Conservation (phyloP, 805 yeast genomes). For the Starmerella gropengiesseri region DNA sequence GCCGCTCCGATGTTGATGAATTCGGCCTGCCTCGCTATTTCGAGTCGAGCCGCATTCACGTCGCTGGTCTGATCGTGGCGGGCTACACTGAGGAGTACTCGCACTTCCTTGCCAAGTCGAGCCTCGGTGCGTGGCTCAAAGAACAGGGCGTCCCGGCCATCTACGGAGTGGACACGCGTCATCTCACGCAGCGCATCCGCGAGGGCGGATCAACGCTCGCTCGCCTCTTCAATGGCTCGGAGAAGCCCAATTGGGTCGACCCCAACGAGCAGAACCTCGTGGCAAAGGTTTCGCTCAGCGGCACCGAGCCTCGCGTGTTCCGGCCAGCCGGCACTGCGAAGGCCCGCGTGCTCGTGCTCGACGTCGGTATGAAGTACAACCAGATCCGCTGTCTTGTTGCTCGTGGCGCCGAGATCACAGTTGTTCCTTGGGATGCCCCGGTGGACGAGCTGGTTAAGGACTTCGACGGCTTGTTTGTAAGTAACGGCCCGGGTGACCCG, state of each 20-base stretch:
- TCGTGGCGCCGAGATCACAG: slow-evolving; percentile 91
- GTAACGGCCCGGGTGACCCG: slow-evolving; percentile 98
- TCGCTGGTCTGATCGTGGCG: slow-evolving; percentile 94
- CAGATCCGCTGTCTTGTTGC: slow-evolving; percentile 93
- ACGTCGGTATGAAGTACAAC: slow-evolving; percentile 96
- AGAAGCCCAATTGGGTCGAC: slow-evolving; percentile 79
- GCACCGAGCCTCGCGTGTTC: slow-evolving; percentile 51
- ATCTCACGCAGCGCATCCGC: slow-evolving; percentile 85
- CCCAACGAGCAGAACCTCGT: slow-evolving; percentile 89
- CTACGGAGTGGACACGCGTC: slow-evolving; percentile 95
- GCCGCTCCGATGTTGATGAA: slow-evolving; percentile 67
- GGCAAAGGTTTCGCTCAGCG: slow-evolving; percentile 63
- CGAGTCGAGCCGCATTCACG: slow-evolving; percentile 84
- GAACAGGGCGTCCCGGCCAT: slow-evolving; percentile 89
- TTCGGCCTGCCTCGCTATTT: slow-evolving; percentile 79
- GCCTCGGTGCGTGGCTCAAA: slow-evolving; percentile 87
- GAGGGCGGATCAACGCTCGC: slow-evolving; percentile 88
- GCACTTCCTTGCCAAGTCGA: slow-evolving; percentile 84
- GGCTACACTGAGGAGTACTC: slow-evolving; percentile 94
- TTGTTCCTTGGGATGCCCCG: slow-evolving; percentile 93
- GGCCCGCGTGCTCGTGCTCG: slow-evolving; percentile 75
- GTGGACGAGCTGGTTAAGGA: slow-evolving; percentile 50
- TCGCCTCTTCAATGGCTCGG: slow-evolving; percentile 52
- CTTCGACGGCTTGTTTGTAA: slow-evolving; percentile 89
- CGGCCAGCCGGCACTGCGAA: slow-evolving; percentile 38